These are phyloP conservation scores for Athelia sp. DNA, from an alignment of 1,284 basidiomycete species.

Conservation along the genomic window DNA sequence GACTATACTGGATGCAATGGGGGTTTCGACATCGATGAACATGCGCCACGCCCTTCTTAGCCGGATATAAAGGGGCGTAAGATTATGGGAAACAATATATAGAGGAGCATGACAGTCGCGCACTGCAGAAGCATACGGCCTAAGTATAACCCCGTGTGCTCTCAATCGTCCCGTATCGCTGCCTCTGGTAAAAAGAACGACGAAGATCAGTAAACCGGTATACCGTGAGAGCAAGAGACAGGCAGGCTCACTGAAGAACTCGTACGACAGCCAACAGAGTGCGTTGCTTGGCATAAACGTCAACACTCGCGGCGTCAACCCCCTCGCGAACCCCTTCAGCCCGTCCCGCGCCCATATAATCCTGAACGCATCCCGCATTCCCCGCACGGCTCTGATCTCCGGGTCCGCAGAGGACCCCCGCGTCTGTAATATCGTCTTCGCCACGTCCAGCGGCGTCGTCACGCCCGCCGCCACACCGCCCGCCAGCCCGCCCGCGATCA, in stretches of 20 bases:
- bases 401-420: slow-evolving; percentile 79
- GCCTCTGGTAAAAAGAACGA: too few species aligned
- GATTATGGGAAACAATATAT: too few species aligned
- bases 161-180: too few species aligned
- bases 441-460: slow-evolving; percentile 97
- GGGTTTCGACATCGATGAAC: too few species aligned
- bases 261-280: slow-evolving; percentile 95
- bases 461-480: slow-evolving; percentile 94
- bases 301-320: slow-evolving; percentile 87
- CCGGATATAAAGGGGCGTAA: too few species aligned
- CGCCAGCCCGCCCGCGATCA: slow-evolving; percentile 86
- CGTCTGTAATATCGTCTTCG: slow-evolving; percentile 96
- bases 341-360: slow-evolving; percentile 90
- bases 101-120: too few species aligned
- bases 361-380: slow-evolving; percentile 86
- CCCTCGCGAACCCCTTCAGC: slow-evolving; percentile 80
- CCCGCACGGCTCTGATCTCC: slow-evolving; percentile 79
- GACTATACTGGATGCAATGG: too few species aligned
- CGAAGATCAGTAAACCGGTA: too few species aligned
- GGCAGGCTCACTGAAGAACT: slow-evolving; percentile 83
- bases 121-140: too few species aligned
- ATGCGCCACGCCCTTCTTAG: too few species aligned
- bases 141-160: too few species aligned
- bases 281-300: slow-evolving; percentile 98
- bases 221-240: too few species aligned